These are phyloP conservation scores for Stromatinia cepivora DNA, from an alignment of 2,329 filamentous ascomycete species.

Conservation along the genomic window DNA sequence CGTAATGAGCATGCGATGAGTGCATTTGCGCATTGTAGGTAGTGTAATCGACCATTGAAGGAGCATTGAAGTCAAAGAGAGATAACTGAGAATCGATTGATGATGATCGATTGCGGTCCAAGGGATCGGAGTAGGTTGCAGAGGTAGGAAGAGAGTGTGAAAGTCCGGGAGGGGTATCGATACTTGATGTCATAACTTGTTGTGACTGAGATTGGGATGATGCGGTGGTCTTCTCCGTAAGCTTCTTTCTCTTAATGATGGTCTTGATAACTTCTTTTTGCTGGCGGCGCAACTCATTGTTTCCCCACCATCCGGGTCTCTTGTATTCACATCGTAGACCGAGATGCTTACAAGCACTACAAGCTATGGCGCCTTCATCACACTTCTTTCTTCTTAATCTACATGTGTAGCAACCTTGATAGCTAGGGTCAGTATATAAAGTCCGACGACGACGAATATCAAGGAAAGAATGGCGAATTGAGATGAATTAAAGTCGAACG, in stretches of 20 bases:
- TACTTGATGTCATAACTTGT: conserved; percentile 50
- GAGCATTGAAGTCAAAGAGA: conserved; percentile 70
- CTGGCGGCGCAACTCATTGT: conserved; percentile 77
- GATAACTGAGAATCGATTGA: conserved; percentile 81
- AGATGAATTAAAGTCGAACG: conserved; percentile 45
- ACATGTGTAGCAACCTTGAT: conserved; percentile 66
- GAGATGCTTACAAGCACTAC: conserved; percentile 67
- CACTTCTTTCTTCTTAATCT: conserved; percentile 68
- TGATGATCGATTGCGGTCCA: conserved; percentile 70
- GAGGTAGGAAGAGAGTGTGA: conserved; percentile 81
- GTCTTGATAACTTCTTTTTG: conserved; percentile 97
- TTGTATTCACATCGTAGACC: conserved; percentile 93
- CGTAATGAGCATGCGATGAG: conserved; percentile 49
- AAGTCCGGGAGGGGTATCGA: conserved; percentile 71
- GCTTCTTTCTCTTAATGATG: conserved; percentile 96
- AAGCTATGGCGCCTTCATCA: conserved; percentile 63
- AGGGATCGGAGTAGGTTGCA: conserved; percentile 73
- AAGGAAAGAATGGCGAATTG: conserved; percentile 46
- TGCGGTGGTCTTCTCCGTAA: conserved; percentile 75
- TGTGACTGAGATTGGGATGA: conserved; percentile 50
- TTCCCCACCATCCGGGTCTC: conserved; percentile 95
- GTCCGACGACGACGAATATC: conserved; percentile 43
- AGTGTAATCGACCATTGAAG: conserved; percentile 55
- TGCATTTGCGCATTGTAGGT: conserved; percentile 64
- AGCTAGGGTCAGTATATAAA: conserved; percentile 50